Percentiles rank a stretch among this genome's conserved stretches.
phyloP scores from a whole-genome alignment of 768 basidiomycete genomes.

The Mycena olivaceomarginata region DNA sequence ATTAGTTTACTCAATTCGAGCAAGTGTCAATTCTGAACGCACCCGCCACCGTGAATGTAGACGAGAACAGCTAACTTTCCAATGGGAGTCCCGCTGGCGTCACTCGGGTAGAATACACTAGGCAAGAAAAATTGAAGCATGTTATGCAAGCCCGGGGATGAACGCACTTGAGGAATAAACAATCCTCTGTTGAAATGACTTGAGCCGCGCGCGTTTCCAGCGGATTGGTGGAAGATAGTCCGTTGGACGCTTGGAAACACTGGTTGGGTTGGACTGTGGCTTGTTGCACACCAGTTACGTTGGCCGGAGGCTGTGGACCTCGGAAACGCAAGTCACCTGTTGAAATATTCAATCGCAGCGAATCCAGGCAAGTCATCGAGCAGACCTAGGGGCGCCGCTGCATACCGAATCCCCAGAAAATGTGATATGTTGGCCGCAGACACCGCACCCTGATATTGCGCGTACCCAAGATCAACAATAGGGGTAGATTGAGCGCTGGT shows the following conservation, averaged over 20 bases:
- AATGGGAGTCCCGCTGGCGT: slow-evolving; percentile 40
- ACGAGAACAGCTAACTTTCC: slow-evolving; percentile 61
- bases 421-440: slow-evolving; percentile 57
- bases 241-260: slow-evolving; percentile 53
- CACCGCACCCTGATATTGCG: slow-evolving; percentile 63
- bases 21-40: slow-evolving; percentile 15
- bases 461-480: slow-evolving; percentile 66
- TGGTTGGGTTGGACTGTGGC: slow-evolving; percentile 53
- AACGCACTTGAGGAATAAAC: slow-evolving; percentile 61
- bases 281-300: slow-evolving; percentile 51
- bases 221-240: slow-evolving; percentile 7
- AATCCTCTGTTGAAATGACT: slow-evolving; percentile 55
- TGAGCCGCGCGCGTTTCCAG: not conserved
- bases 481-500: slow-evolving; percentile 27
- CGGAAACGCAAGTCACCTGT: slow-evolving; percentile 57
- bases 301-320: slow-evolving; percentile 54
- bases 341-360: not conserved
- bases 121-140: not conserved
- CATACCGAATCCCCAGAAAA: slow-evolving; percentile 69
- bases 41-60: slow-evolving; percentile 64
- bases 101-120: slow-evolving; percentile 61
- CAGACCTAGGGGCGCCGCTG: slow-evolving; percentile 68
- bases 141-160: not conserved
- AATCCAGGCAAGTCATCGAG: not conserved
- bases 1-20: not conserved